A percentile compares a stretch with the other conserved stretches of the same genome.
phyloP scores from a whole-genome alignment of 305 asterid genomes.

The Fraxinus albicans region DNA sequence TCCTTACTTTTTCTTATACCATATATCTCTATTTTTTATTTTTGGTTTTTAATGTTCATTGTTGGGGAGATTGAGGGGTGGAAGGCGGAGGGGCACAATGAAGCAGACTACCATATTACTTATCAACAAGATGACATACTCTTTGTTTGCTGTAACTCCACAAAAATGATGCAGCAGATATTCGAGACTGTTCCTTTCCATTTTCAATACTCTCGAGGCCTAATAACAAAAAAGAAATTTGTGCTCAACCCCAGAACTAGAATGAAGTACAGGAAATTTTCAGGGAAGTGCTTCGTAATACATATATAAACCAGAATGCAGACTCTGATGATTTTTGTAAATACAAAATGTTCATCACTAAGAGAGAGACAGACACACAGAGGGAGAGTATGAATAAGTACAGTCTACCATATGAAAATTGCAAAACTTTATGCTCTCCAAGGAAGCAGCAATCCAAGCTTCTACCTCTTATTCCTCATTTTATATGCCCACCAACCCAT shows the following conservation, averaged over 20 bases:
- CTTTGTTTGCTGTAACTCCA: conserved; percentile 92
- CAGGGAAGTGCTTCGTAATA: not conserved
- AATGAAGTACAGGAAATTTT: not conserved
- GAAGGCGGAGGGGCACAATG: not conserved
- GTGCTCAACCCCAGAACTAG: conserved; percentile 27
- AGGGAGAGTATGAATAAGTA: not conserved
- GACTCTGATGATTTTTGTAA: not conserved
- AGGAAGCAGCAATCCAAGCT: conserved; percentile 1
- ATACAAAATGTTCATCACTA: not conserved
- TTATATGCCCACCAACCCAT: not conserved
- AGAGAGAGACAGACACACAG: not conserved
- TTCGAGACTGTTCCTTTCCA: conserved; percentile 91
- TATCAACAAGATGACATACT: conserved; percentile 50
- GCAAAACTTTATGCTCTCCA: not conserved
- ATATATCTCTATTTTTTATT: not conserved
- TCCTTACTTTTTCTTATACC: not conserved
- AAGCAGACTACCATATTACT: conserved; percentile 17
- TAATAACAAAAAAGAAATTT: conserved; percentile 32
- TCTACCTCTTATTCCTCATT: not conserved
- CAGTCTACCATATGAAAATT: not conserved
- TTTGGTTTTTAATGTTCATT: conserved; percentile 9
- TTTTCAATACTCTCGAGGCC: conserved; percentile 94
- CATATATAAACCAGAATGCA: not conserved
- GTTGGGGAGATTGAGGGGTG: conserved; percentile 7
- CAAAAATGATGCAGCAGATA: conserved; percentile 79